Evolutionary conservation across 345 rosid genomes (phyloP).

Genomic region (Lumnitzera littorea): DNA sequence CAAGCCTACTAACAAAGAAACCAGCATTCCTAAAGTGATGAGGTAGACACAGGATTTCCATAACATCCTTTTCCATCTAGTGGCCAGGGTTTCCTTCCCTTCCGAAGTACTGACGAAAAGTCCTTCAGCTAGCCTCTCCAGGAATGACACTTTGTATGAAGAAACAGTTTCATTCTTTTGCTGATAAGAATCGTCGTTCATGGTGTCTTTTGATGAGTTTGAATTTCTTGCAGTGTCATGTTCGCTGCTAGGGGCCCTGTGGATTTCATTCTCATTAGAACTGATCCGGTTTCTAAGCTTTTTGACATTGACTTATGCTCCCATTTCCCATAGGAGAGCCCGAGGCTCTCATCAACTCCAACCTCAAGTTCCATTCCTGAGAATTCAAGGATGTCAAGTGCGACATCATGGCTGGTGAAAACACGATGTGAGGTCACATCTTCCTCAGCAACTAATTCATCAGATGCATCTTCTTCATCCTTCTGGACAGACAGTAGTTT

Average conservation of each 20-base stretch:
- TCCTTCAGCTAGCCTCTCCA: conserved; percentile 10
- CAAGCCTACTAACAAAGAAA: conserved; percentile 59
- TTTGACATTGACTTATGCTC: conserved; percentile 14
- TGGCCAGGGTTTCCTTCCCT: conserved; percentile 12
- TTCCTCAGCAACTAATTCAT: conserved; percentile 38
- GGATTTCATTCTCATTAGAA: conserved; percentile 35
- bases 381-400: conserved; percentile 37
- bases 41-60: conserved; percentile 65
- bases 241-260: conserved; percentile 4
- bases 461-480: conserved; percentile 41
- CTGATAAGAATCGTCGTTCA: conserved; percentile 6
- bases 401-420: conserved; percentile 64
- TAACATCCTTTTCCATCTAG: conserved; percentile 40
- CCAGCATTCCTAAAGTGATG: conserved; percentile 58
- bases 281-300: conserved; percentile 37
- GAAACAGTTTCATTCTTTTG: conserved; percentile 17
- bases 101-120: conserved; percentile 6
- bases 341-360: conserved; percentile 23
- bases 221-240: conserved; percentile 30
- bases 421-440: conserved; percentile 53
- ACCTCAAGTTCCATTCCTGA: conserved; percentile 30
- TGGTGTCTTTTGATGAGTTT: conserved; percentile 34
- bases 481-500: conserved; percentile 42
- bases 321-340: conserved; percentile 16
- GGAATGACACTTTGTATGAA: conserved; percentile 8